These are phyloP conservation scores for Cucumis hystrix DNA, from an alignment of 306 rosid genomes.

Conservation along the genomic window DNA sequence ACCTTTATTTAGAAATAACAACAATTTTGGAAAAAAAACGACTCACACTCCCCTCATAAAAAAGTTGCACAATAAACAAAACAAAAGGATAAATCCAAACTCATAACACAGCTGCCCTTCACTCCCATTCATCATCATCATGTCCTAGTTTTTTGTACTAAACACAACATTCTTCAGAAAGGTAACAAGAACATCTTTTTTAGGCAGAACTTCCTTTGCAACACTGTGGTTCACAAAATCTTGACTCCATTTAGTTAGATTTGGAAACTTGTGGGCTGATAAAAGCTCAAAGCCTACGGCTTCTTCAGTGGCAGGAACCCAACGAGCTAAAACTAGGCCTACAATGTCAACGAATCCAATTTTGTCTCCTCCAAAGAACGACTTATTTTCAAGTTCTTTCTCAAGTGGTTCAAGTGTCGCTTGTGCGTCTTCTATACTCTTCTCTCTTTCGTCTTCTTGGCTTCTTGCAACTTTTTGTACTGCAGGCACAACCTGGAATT, in stretches of 20 bases:
- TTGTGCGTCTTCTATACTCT: constrained; percentile 13
- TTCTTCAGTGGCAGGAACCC: constrained; percentile 36
- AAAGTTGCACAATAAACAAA: too few relatives aligned
- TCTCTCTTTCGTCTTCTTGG: constrained; percentile 17
- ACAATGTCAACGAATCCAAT: constrained; percentile 42
- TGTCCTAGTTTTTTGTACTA: neutral
- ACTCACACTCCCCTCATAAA: too few relatives aligned
- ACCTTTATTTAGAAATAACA: too few relatives aligned
- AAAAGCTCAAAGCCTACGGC: constrained; percentile 11
- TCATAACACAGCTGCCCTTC: too few relatives aligned
- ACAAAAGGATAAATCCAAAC: too few relatives aligned
- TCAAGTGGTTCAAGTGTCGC: constrained; percentile 28
- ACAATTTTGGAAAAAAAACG: too few relatives aligned
- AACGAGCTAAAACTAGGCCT: constrained; percentile 19
- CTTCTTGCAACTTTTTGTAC: neutral
- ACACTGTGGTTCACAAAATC: constrained; percentile 13
- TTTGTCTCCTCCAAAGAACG: constrained; percentile 44
- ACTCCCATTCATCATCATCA: too few relatives aligned
- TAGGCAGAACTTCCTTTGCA: constrained; percentile 24
- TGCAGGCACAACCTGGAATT: too few relatives aligned
- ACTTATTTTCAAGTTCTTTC: constrained; percentile 30
- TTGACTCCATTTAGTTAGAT: constrained; percentile 26
- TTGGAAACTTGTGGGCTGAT: constrained; percentile 23
- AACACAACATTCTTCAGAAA: neutral
- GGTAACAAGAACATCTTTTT: neutral